Evolutionary conservation across 2,329 filamentous ascomycete species (phyloP).

Genomic region (Volutella citrinella): DNA sequence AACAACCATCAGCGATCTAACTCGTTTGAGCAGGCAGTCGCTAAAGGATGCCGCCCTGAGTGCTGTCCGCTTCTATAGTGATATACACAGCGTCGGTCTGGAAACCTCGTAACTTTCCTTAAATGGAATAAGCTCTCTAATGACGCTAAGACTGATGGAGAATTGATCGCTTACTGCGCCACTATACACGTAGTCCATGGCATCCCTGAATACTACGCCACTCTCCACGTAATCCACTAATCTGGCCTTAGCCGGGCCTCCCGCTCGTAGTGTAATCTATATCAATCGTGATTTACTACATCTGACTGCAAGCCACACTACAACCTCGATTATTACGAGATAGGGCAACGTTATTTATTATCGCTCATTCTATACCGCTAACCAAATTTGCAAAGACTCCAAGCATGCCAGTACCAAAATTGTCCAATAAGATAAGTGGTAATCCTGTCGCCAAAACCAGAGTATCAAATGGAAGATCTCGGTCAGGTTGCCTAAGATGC

Average conservation of each 20-base stretch:
- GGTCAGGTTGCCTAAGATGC: conserved; percentile 3
- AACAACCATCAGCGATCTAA: conserved; percentile 3
- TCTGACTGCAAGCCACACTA: conserved; percentile 3
- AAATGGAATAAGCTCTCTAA: conserved; percentile 3
- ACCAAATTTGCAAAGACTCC: conserved; percentile 4
- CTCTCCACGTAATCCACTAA: conserved; percentile 2
- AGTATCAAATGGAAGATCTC: conserved; percentile 4
- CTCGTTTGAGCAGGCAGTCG: conserved; percentile 3
- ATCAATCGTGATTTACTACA: conserved; percentile 5
- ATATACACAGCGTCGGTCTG: conserved; percentile 3
- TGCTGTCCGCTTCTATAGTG: conserved; percentile 2
- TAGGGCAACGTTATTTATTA: conserved; percentile 4
- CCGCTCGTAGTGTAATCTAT: conserved; percentile 3
- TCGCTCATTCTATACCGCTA: conserved; percentile 4
- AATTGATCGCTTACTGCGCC: conserved; percentile 4
- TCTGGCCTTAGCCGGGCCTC: conserved; percentile 3
- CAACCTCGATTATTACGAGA: conserved; percentile 4
- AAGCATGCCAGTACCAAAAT: conserved; percentile 5
- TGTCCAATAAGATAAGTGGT: conserved; percentile 4
- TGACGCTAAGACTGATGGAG: conserved; percentile 2
- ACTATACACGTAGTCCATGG: no score
- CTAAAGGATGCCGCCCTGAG: conserved; percentile 2
- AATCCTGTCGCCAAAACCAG: conserved; percentile 4
- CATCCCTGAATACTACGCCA: conserved; percentile 2
- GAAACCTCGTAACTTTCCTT: conserved; percentile 4